Evolutionary conservation across 2,329 filamentous ascomycete species (phyloP), one percentile per base, ranked within the genome.

Genomic region (Colletotrichum coccodes): DNA sequence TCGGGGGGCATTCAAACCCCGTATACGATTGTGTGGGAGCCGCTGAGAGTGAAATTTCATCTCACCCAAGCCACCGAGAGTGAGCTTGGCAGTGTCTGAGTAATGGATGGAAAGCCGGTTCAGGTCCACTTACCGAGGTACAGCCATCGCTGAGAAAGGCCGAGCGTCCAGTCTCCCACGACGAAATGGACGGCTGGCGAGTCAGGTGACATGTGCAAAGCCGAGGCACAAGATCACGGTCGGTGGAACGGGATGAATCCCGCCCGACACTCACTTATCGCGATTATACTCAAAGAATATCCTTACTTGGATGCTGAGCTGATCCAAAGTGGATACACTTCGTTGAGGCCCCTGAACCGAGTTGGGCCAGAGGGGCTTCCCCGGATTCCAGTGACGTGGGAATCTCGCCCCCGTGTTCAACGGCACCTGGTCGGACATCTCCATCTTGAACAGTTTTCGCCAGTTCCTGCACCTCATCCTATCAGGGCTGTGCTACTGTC

Each of bases 71-170:
- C 54, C 42, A 23, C 18, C n/a, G 9, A 8, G 6, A 30, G 1
- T 16, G 26, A 42, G 53, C 53, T 32, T 30, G 54, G 28, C 56
- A 6, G 40, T 30, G 28, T 30, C 18, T 6, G 28, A 53, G 4
- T 4, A 53, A 53, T 23, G 5, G 14, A 56, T 40, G 34, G 52
- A 8, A 28, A 40, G 44, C 44, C n/a, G 21, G 7, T 38, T 8
- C 1, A 11, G 57, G 6, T 38, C 57, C 57, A 60, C 57, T 60
- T 60, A 28, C 57, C 57, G 57, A 60, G 57, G 57, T 12, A 11
- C 12, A 32, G 7, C 11, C 21, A 12, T 3, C n/a, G 32, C 14
- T 26, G 14, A 47, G 12, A 38, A 6, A 8, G 6, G 56, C 14
- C 40, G 23, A 49, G 40, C 42, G 11, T 18, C 8, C 4, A 36